These are phyloP conservation scores for Starmerella asiatica DNA, from an alignment of 805 yeast genomes.

Conservation along the genomic window DNA sequence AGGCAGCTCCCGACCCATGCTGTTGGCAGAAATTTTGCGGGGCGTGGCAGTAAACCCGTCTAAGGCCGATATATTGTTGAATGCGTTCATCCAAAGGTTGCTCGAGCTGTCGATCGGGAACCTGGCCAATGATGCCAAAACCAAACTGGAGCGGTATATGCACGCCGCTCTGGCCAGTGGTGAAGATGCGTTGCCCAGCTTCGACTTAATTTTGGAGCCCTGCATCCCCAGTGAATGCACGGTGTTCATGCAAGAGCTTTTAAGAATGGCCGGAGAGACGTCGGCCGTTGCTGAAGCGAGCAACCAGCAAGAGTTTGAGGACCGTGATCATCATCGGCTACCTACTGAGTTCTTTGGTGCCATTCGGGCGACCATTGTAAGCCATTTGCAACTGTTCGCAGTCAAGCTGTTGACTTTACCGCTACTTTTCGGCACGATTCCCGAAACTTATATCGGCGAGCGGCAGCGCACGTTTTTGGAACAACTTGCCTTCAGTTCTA, in stretches of 20 bases:
- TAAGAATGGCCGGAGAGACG: neutral
- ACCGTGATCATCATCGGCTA: neutral
- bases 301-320: neutral
- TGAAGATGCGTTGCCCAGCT: neutral
- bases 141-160: slow-evolving; percentile 11
- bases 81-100: slow-evolving; percentile 3
- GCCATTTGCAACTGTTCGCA: neutral
- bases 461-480: neutral
- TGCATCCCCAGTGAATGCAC: slow-evolving; percentile 6
- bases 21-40: slow-evolving; percentile 20
- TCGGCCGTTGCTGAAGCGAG: neutral
- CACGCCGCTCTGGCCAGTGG: neutral
- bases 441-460: slow-evolving; percentile 6
- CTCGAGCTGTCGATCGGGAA: slow-evolving; percentile 7
- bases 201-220: slow-evolving; percentile 1
- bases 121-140: neutral
- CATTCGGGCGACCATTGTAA: neutral
- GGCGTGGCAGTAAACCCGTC: neutral
- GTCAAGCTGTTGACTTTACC: slow-evolving; percentile 4
- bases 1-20: slow-evolving; percentile 18
- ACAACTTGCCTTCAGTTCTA: neutral
- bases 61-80: neutral
- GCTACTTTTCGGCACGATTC: slow-evolving; percentile 6
- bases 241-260: neutral
- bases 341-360: too few relatives aligned